Base-by-base conservation (phyloP, 2,329 filamentous ascomycete genomes). In the Ilyonectria destructans region DNA sequence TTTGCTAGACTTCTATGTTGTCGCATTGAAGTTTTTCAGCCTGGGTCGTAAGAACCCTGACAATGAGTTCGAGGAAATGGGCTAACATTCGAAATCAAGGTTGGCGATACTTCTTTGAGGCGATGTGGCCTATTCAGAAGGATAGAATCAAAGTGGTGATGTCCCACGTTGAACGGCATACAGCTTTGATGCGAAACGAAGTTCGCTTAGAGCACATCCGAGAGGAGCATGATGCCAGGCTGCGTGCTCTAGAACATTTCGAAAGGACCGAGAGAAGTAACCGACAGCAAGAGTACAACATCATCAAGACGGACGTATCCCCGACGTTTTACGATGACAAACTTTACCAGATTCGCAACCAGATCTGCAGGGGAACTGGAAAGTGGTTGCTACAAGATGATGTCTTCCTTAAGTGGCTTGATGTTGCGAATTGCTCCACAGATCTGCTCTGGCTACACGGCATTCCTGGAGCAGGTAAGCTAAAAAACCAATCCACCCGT, bases 1-100 rank as follows among this genome's bases (percentile, higher is more conserved):
- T 5, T 66, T 70, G 8, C 66, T 70, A 1, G 17, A 70, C 4
- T 58, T 70, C 8, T 70, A 70, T 4, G 5, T 33, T 3, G 51
- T 69, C 4, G 2, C 55, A 7, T 35, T 52, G 1, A 49, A 62
- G 0, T 61, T 70, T 21, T 70, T 70, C 10, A 29, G 67, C 13
- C 55, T 40, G 31, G 7, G 6, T 4, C 49, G 69, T 71, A 37
- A 40, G 69, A 3, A 26, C 2, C 13, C 1, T 21, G 7, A 8
- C 1, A 1, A 43, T 43, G 17, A n/a, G 15, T 19, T 9, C 15
- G 17, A 8, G 6, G 26, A 26, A 26, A 26, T n/a, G 40, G 15
- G 5, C 26, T 43, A 43, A 43, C 40, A 1, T 3, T 19, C n/a
- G 5, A n/a, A 19, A 3, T 8, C 17, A 12, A 29, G 2, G n/a